phyloP scores from a whole-genome alignment of 2,329 filamentous ascomycete genomes.

The Nemania sp. region DNA sequence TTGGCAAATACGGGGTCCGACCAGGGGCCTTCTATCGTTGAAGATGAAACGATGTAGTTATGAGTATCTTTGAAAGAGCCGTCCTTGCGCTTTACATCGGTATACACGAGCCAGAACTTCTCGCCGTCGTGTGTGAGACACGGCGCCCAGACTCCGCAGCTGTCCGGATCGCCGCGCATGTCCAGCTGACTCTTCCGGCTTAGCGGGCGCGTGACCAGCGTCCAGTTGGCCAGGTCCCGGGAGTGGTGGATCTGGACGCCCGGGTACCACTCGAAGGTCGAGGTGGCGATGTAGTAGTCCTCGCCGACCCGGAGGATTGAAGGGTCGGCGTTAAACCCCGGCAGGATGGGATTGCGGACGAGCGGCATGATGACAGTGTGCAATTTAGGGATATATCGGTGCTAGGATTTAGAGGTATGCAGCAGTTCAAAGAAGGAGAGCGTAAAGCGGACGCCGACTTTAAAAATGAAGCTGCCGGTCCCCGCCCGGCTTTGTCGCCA shows the following conservation, averaged over 20 bases:
- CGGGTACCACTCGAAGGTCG: conserved; percentile 59
- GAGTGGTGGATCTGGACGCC: conserved; percentile 60
- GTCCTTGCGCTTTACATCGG: conserved; percentile 68
- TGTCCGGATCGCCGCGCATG: conserved; percentile 62
- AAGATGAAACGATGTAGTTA: conserved; percentile 63
- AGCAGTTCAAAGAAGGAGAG: background rate
- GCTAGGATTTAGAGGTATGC: too few species aligned
- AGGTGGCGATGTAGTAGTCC: conserved; percentile 60
- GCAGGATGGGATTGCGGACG: conserved; percentile 58
- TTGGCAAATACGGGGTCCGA: conserved; percentile 63
- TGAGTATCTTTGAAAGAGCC: conserved; percentile 66
- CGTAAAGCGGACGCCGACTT: background rate
- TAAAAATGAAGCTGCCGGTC: background rate
- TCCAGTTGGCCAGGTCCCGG: conserved; percentile 57
- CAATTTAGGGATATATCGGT: conserved; percentile 3
- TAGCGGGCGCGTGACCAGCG: conserved; percentile 50
- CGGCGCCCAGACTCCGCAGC: conserved; percentile 66
- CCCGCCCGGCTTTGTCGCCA: background rate
- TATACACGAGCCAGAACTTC: conserved; percentile 66
- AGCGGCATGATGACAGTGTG: conserved; percentile 45
- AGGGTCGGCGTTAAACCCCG: conserved; percentile 60
- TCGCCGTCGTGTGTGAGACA: conserved; percentile 64
- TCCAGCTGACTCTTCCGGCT: conserved; percentile 55
- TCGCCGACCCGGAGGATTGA: conserved; percentile 55
- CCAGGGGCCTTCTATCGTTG: conserved; percentile 61